These are phyloP conservation scores for Pseudogymnoascus sp. DNA, from an alignment of 2,329 filamentous ascomycete species.

Conservation along the genomic window DNA sequence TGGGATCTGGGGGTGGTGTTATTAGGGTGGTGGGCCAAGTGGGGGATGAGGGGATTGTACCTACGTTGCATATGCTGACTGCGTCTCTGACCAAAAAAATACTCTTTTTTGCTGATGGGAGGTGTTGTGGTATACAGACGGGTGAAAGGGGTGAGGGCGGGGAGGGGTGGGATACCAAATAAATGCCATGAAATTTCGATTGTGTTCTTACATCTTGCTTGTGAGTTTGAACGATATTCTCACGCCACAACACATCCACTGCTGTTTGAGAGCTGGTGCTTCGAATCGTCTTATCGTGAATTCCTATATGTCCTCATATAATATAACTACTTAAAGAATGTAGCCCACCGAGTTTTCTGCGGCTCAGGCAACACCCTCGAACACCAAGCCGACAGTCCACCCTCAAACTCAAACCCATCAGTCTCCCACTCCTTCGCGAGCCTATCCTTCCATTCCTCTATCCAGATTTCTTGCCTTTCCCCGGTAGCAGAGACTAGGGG, in stretches of 20 bases:
- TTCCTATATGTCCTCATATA: neutral
- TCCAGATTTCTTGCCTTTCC: neutral
- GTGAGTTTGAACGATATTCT: neutral
- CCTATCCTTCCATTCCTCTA: slow-evolving; percentile 1
- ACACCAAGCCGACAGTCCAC: neutral
- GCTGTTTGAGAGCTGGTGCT: neutral
- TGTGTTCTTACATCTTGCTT: neutral
- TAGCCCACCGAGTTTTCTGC: neutral
- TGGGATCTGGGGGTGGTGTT: neutral
- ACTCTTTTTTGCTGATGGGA: neutral
- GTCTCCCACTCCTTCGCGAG: neutral
- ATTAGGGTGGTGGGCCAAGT: neutral
- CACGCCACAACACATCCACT: neutral
- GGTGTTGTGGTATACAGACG: neutral
- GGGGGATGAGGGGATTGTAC: neutral
- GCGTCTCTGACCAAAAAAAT: neutral
- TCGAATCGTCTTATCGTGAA: neutral
- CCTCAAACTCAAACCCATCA: neutral
- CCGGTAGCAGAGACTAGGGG: neutral
- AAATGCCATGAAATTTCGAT: neutral
- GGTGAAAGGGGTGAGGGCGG: neutral
- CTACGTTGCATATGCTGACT: slow-evolving; percentile 2
- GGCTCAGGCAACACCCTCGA: neutral
- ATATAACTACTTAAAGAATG: neutral
- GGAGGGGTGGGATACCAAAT: neutral